phyloP scores from a whole-genome alignment of 2,329 filamentous ascomycete species.

The Knoxdaviesia proteae region DNA sequence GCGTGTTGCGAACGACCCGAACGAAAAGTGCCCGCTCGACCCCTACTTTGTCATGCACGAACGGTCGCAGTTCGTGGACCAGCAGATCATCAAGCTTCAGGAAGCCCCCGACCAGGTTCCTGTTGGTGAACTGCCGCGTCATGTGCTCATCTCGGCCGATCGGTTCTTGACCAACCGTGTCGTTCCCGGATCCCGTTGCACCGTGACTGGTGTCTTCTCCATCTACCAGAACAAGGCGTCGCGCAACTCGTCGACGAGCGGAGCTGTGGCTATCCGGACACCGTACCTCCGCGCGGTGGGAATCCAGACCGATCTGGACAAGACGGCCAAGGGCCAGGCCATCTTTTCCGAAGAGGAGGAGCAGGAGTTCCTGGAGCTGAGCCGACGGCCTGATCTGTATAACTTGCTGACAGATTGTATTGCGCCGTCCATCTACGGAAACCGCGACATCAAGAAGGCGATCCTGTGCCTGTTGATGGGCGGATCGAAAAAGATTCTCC shows the following conservation, averaged over 20 bases:
- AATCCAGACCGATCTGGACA: conserved; percentile 75
- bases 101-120: conserved; percentile 95
- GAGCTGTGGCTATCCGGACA: conserved; percentile 84
- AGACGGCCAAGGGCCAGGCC: conserved; percentile 66
- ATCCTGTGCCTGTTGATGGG: conserved; percentile 87
- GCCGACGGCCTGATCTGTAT: conserved; percentile 79
- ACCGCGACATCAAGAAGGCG: conserved; percentile 88
- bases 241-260: conserved; percentile 51
- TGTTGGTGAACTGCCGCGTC: conserved; percentile 82
- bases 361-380: conserved; percentile 86
- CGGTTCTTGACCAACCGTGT: conserved; percentile 89
- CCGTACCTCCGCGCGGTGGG: conserved; percentile 87
- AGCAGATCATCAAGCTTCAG: conserved; percentile 94
- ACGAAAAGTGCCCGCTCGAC: conserved; percentile 69
- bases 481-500: conserved; percentile 91
- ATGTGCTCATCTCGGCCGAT: conserved; percentile 92
- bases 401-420: conserved; percentile 78
- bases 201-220: conserved; percentile 90
- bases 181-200: conserved; percentile 84
- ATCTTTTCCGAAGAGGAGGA: conserved; percentile 90
- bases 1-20: conserved; percentile 42
- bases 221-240: conserved; percentile 88
- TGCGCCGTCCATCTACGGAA: conserved; percentile 93
- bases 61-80: conserved; percentile 84
- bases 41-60: conserved; percentile 94